A percentile compares a stretch with the other conserved stretches of the same genome.
These are phyloP conservation scores for Trichophyton simii DNA, from an alignment of 2,329 filamentous ascomycete species.

Conservation along the genomic window DNA sequence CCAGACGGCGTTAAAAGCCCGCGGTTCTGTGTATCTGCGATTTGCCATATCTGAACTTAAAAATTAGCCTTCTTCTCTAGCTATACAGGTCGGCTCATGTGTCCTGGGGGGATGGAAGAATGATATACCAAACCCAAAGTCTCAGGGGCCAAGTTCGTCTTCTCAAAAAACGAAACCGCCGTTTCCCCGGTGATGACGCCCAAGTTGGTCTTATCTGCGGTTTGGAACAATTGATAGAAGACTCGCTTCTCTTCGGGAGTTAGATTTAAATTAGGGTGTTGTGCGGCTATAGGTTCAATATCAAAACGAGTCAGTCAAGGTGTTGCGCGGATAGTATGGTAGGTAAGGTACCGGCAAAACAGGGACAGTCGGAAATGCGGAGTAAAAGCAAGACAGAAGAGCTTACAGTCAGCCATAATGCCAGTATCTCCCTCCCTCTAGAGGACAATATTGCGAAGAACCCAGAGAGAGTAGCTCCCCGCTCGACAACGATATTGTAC, in stretches of 20 bases:
- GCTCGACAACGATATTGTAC: background rate
- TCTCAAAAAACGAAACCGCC: slow-evolving; percentile 95
- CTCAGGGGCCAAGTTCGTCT: slow-evolving; percentile 75
- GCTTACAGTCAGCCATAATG: slow-evolving; percentile 4
- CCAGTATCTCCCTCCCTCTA: background rate
- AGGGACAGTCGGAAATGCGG: background rate
- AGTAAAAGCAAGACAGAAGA: background rate
- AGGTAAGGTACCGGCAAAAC: too few relatives aligned
- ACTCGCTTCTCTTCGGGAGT: slow-evolving; percentile 83
- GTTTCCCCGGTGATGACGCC: slow-evolving; percentile 92
- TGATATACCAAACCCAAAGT: slow-evolving; percentile 67
- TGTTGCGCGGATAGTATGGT: background rate
- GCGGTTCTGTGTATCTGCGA: slow-evolving; percentile 91
- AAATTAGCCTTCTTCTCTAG: background rate
- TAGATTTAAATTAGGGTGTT: slow-evolving; percentile 63
- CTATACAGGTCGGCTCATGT: background rate
- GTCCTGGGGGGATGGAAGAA: background rate
- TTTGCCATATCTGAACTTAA: slow-evolving; percentile 78
- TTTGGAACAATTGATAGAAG: slow-evolving; percentile 84
- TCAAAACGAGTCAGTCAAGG: background rate
- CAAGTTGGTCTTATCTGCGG: slow-evolving; percentile 81
- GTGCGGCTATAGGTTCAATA: background rate
- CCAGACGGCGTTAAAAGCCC: slow-evolving; percentile 85
- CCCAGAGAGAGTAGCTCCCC: background rate
- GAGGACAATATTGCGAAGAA: background rate